These are phyloP conservation scores for Cytospora paraplurivora DNA, from an alignment of 2,329 filamentous ascomycete species.

Conservation along the genomic window DNA sequence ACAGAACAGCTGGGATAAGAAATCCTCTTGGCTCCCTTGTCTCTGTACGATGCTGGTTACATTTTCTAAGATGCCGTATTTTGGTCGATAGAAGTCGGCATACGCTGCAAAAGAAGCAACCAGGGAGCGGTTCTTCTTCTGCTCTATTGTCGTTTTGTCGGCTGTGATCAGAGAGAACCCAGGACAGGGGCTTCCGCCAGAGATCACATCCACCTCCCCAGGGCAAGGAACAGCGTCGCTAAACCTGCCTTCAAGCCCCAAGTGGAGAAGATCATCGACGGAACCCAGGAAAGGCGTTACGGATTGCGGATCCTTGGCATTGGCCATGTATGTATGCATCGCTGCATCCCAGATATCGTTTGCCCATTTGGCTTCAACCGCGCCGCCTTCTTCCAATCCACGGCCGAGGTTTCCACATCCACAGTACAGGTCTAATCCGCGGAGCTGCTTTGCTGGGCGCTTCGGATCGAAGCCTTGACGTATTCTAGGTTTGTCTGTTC, in stretches of 20 bases:
- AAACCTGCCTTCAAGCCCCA: conserved; percentile 56
- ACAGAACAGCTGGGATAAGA: conserved; percentile 73
- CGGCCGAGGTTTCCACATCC: conserved; percentile 78
- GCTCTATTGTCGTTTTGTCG: conserved; percentile 54
- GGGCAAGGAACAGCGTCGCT: conserved; percentile 53
- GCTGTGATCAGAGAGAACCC: conserved; percentile 70
- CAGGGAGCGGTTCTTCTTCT: conserved; percentile 72
- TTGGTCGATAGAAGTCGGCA: conserved; percentile 72
- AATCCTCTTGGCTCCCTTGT: conserved; percentile 52
- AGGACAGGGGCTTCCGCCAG: conserved; percentile 75
- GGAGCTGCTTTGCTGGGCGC: conserved; percentile 43
- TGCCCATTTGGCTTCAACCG: conserved; percentile 64
- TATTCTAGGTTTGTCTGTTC: background rate
- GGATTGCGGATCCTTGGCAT: conserved; percentile 45
- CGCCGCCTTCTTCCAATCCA: conserved; percentile 72
- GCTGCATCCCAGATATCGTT: conserved; percentile 68
- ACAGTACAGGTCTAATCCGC: conserved; percentile 73
- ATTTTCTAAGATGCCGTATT: conserved; percentile 79
- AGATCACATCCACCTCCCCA: conserved; percentile 69
- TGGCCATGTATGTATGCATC: conserved; percentile 74
- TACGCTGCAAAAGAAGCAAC: conserved; percentile 75
- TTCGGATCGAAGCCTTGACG: conserved; percentile 59
- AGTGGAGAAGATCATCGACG: conserved; percentile 66
- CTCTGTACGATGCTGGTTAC: conserved; percentile 64
- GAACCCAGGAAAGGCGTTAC: conserved; percentile 68